A percentile compares a stretch with the other conserved stretches of the same genome.
phyloP scores from a whole-genome alignment of 163 green algal genomes.

The Scenedesmus sp. region DNA sequence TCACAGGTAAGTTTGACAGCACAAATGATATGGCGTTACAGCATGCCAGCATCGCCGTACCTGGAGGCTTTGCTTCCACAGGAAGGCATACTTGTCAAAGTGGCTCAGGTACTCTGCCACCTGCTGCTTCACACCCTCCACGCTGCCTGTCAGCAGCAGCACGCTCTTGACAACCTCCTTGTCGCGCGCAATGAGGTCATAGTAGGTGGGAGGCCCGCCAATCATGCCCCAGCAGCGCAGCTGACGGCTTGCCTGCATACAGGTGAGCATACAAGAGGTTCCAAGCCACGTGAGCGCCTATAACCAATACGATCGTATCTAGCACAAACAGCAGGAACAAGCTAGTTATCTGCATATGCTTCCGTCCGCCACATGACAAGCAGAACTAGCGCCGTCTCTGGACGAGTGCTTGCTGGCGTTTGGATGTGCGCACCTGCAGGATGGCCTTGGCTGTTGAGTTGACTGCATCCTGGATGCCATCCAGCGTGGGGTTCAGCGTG shows the following conservation, averaged over 20 bases:
- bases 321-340: too few species aligned
- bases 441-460: conserved; percentile 83
- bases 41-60: conserved; percentile 3
- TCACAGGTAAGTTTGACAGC: not conserved
- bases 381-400: not conserved
- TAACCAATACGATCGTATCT: too few species aligned
- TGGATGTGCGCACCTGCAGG: conserved; percentile 51
- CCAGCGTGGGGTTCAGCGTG: conserved; percentile 84
- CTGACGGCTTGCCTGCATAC: conserved; percentile 63
- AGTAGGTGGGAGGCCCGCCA: conserved; percentile 69
- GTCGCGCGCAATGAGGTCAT: conserved; percentile 84
- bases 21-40: not conserved
- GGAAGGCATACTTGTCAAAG: conserved; percentile 89
- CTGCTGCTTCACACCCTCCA: conserved; percentile 84
- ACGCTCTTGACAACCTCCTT: conserved; percentile 90
- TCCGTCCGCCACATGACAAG: too few species aligned
- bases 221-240: conserved; percentile 82
- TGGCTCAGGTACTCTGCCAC: conserved; percentile 82
- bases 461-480: conserved; percentile 91
- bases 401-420: not conserved
- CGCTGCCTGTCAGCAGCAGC: conserved; percentile 84
- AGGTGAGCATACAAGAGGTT: not conserved
- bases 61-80: conserved; percentile 90
- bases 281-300: not conserved
- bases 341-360: too few species aligned